These are phyloP conservation scores for Cladosporium phlei DNA, from an alignment of 2,329 filamentous ascomycete species.

Conservation along the genomic window DNA sequence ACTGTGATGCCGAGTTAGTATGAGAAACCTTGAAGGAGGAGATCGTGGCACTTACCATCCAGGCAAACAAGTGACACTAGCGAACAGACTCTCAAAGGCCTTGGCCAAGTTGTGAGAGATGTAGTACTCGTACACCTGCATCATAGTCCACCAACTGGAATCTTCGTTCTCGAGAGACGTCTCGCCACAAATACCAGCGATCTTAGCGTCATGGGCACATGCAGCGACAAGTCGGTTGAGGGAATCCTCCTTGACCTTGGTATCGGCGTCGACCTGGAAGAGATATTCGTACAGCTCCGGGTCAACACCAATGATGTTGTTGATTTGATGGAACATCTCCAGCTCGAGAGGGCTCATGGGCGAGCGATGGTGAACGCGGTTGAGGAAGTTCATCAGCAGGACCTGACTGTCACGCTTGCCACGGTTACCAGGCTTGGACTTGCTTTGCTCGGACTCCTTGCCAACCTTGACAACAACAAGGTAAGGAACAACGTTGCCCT, in stretches of 20 bases:
- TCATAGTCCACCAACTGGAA: slow-evolving; percentile 98
- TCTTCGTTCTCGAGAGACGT: slow-evolving; percentile 95
- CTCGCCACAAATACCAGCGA: slow-evolving; percentile 95
- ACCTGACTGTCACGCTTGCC: slow-evolving; percentile 98
- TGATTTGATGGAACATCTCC: slow-evolving; percentile 98
- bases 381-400: slow-evolving; percentile 92
- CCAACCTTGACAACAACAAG: slow-evolving; percentile 94
- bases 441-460: slow-evolving; percentile 88
- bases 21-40: not conserved
- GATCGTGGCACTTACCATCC: slow-evolving; percentile 71
- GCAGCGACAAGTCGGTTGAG: slow-evolving; percentile 87
- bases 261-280: slow-evolving; percentile 97
- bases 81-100: slow-evolving; percentile 95
- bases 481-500: slow-evolving; percentile 96
- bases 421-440: slow-evolving; percentile 92
- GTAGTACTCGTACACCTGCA: slow-evolving; percentile 99
- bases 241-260: slow-evolving; percentile 84
- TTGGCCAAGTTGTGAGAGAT: slow-evolving; percentile 97
- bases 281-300: slow-evolving; percentile 96
- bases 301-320: slow-evolving; percentile 97
- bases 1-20: slow-evolving; percentile 47
- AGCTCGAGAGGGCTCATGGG: slow-evolving; percentile 95
- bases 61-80: slow-evolving; percentile 95
- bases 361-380: slow-evolving; percentile 88
- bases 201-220: slow-evolving; percentile 90